Conservation (phyloP, 768 basidiomycete genomes). For the Phaeotremella fagi region DNA sequence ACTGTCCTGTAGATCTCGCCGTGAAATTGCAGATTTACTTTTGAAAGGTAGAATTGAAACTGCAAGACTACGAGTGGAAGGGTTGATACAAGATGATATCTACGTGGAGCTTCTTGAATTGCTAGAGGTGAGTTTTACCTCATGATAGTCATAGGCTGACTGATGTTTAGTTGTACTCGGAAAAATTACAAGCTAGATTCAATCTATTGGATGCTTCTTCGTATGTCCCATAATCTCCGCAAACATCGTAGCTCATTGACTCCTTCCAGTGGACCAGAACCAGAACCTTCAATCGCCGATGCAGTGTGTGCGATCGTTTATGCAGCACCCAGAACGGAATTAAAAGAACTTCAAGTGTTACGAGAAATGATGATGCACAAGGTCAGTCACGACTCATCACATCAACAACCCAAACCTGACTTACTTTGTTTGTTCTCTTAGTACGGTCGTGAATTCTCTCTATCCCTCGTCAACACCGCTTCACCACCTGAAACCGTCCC, state of each 20-base stretch:
- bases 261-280: slow-evolving; percentile 55
- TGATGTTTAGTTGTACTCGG: slow-evolving; percentile 66
- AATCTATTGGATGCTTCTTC: slow-evolving; percentile 75
- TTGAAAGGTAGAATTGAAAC: slow-evolving; percentile 55
- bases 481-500: slow-evolving; percentile 64
- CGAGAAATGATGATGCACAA: slow-evolving; percentile 95
- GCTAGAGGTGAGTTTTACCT: slow-evolving; percentile 55
- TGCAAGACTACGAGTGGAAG: slow-evolving; percentile 42
- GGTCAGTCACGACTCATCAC: slow-evolving; percentile 26
- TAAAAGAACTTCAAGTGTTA: slow-evolving; percentile 84
- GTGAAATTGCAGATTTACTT: slow-evolving; percentile 48
- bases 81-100: slow-evolving; percentile 36
- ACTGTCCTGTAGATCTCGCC: slow-evolving; percentile 18
- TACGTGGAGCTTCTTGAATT: slow-evolving; percentile 73
- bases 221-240: too few species aligned
- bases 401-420: too few species aligned
- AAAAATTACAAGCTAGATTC: slow-evolving; percentile 87
- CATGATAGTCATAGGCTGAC: background rate
- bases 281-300: slow-evolving; percentile 80
- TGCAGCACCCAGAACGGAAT: slow-evolving; percentile 83
- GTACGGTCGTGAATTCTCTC: slow-evolving; percentile 83
- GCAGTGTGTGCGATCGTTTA: slow-evolving; percentile 83
- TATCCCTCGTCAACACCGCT: slow-evolving; percentile 79
- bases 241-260: slow-evolving; percentile 1
- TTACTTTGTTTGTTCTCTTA: too few species aligned